Base-by-base conservation (phyloP, 139 green algal species). In the Zygnema cylindricum region DNA sequence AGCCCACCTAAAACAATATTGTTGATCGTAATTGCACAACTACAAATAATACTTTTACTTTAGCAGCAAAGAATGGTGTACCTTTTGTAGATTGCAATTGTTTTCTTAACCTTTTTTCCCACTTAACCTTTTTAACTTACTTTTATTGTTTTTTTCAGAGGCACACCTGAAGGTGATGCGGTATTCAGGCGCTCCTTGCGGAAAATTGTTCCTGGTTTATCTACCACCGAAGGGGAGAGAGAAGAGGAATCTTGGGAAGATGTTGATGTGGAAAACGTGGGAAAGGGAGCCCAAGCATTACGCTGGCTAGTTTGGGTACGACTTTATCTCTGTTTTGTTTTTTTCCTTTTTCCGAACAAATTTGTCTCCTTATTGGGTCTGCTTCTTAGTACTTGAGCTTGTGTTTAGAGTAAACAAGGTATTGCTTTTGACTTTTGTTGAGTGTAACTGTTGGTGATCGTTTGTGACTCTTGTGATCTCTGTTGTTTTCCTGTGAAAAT, bases 271-370 rank as follows among this genome's bases (percentile, higher is more conserved):
- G 57, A 73, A 25, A 25, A 30, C 57, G 57, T 73, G 57, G 57
- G 57, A 35, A 30, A 25, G 57, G 57, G 57, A 25, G 57, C 73
- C 22, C 73, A 81, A 40, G 73, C 73, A 16, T 40, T 81, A 40
- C 73, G 73, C 35, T 81, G 73, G 73, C 73, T 81, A 23, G 73
- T 81, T 21, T 81, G 73, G 73, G 21, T 43, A 81, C 22, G 73
- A 35, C 57, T 25, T 30, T 35, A 25, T 73, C 57, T 30, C 25
- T 25, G 57, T 35, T 25, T 30, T 25, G 30, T 30, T 73, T 30
- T 30, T 73, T 30, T 25, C 30, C 30, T 35, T 25, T 73, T 30
- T 73, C 30, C 30, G 30, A 25, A 73, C 57, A 73, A 25, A 30
- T 73, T 73, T 25, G 25, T 25, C 25, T 25, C 57, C 25, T 25